Percentiles rank a stretch among this genome's conserved stretches.
These are phyloP conservation scores for Claviceps purpurea DNA, from an alignment of 2,329 filamentous ascomycete genomes.

Conservation along the genomic window DNA sequence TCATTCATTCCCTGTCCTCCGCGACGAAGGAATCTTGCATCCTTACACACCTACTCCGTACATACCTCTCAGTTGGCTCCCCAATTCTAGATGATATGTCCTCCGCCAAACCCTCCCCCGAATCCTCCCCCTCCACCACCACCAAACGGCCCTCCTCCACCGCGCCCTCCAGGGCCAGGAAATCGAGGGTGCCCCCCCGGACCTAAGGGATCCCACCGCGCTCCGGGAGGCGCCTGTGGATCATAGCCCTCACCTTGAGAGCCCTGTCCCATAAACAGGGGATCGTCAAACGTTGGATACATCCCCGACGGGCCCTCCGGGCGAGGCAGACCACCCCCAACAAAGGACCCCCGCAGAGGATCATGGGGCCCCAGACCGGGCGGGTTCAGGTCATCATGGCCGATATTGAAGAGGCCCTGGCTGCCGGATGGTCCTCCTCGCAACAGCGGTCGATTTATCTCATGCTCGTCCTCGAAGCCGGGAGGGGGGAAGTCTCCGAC, in stretches of 20 bases:
- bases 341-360: constrained; percentile 56
- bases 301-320: constrained; percentile 62
- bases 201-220: constrained; percentile 80
- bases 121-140: constrained; percentile 13
- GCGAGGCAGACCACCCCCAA: constrained; percentile 44
- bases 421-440: constrained; percentile 25
- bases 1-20: too few relatives aligned
- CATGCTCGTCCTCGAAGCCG: constrained; percentile 85
- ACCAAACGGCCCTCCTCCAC: constrained; percentile 25
- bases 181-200: constrained; percentile 44
- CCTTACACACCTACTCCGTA: too few relatives aligned
- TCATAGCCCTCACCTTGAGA: constrained; percentile 29
- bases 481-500: constrained; percentile 69
- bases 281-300: constrained; percentile 93
- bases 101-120: constrained; percentile 20
- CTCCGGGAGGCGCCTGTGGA: constrained; percentile 68
- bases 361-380: constrained; percentile 75
- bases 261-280: constrained; percentile 54
- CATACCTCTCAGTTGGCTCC: background rate
- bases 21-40: too few relatives aligned
- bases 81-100: constrained; percentile 17
- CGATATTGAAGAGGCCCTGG: constrained; percentile 54
- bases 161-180: constrained; percentile 27
- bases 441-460: constrained; percentile 52
- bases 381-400: constrained; percentile 79